These are phyloP conservation scores for Rhododendron williamsianum DNA, from an alignment of 148 eudicot species.

Conservation along the genomic window DNA sequence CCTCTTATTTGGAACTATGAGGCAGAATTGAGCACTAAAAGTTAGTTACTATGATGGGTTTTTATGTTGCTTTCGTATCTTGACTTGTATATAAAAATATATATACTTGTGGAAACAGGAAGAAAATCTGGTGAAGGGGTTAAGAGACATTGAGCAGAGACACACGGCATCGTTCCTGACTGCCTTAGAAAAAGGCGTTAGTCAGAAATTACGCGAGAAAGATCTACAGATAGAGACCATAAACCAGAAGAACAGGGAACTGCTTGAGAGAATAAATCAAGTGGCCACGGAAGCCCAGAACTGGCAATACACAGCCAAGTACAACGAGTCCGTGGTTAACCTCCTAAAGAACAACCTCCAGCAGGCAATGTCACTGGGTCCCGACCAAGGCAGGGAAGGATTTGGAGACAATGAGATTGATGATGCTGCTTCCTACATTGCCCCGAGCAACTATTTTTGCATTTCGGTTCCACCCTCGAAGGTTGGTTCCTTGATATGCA, in stretches of 20 bases:
- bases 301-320: slow-evolving; percentile 79
- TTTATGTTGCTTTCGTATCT: not conserved
- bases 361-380: slow-evolving; percentile 59
- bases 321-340: slow-evolving; percentile 74
- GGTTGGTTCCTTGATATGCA: slow-evolving; percentile 25
- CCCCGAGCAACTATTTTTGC: slow-evolving; percentile 42
- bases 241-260: slow-evolving; percentile 73
- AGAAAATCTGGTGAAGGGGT: slow-evolving; percentile 65
- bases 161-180: slow-evolving; percentile 58
- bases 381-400: slow-evolving; percentile 69
- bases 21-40: not conserved
- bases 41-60: not conserved
- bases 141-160: slow-evolving; percentile 64
- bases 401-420: slow-evolving; percentile 75
- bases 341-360: slow-evolving; percentile 67
- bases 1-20: not conserved
- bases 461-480: slow-evolving; percentile 31
- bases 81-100: not conserved
- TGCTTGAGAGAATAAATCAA: slow-evolving; percentile 66
- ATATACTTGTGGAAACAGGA: slow-evolving; percentile 43
- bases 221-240: slow-evolving; percentile 64
- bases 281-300: slow-evolving; percentile 69
- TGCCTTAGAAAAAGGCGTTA: slow-evolving; percentile 56
- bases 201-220: slow-evolving; percentile 64
- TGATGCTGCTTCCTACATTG: slow-evolving; percentile 65